Evolutionary conservation across 2,329 filamentous ascomycete species (phyloP).

Genomic region (Pseudogymnoascus sp.): DNA sequence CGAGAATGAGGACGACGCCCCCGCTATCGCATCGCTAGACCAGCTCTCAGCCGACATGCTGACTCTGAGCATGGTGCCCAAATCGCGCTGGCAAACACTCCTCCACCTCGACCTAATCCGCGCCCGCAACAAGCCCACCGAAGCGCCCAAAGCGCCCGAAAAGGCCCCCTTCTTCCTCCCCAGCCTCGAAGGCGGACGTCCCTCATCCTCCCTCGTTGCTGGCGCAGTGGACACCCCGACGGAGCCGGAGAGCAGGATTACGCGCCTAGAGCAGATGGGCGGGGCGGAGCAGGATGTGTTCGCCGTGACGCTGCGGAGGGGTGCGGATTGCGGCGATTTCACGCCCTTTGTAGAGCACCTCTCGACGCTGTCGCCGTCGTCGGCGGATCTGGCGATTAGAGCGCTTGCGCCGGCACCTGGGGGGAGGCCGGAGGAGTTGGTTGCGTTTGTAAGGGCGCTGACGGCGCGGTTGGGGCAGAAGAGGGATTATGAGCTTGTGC

Average conservation of each 20-base stretch:
- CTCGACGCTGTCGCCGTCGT: conserved; percentile 71
- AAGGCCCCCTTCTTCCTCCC: conserved; percentile 95
- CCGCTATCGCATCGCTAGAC: conserved; percentile 53
- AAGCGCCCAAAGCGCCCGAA: conserved; percentile 83
- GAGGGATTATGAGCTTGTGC: conserved; percentile 84
- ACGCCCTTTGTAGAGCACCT: conserved; percentile 66
- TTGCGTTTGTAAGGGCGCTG: conserved; percentile 72
- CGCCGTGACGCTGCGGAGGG: conserved; percentile 46
- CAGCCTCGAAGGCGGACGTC: conserved; percentile 38
- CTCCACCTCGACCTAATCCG: conserved; percentile 85
- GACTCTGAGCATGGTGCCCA: conserved; percentile 82
- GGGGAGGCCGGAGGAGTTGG: conserved; percentile 56
- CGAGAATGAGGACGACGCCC: conserved; percentile 42
- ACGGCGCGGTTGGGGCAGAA: conserved; percentile 59
- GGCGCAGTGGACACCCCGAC: conserved; percentile 16
- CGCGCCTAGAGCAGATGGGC: conserved; percentile 25
- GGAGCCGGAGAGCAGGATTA: conserved; percentile 22
- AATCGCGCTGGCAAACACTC: conserved; percentile 87
- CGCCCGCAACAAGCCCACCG: conserved; percentile 87
- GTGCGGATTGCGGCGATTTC: conserved; percentile 50
- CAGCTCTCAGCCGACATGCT: conserved; percentile 77
- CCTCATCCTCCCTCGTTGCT: conserved; percentile 22
- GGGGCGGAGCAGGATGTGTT: conserved; percentile 43
- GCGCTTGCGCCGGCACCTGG: conserved; percentile 48
- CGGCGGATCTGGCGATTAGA: conserved; percentile 83